Evolutionary conservation across 208 protist genomes (phyloP), one percentile per base, ranked within the genome.

Genomic region (Leishmania gerbilli): DNA sequence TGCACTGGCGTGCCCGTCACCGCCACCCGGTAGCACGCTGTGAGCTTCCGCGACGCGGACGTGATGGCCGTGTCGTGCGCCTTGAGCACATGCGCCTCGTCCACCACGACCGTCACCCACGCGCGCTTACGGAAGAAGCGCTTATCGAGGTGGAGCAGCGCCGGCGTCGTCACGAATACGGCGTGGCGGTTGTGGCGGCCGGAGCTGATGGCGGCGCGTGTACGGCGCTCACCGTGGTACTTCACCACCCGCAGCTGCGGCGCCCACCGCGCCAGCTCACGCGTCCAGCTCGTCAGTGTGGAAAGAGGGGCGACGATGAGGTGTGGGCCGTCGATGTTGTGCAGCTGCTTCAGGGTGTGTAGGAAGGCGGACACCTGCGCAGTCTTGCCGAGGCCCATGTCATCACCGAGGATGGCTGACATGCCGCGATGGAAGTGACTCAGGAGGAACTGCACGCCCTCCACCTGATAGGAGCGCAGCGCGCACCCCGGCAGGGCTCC

Each of bases 301-400:
- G 97, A 98, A 3, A 99, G 92, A 8, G 99, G 99, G 1, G 91
- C 95, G 27, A 99, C 87, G 31, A 99, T 93, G 13, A 99, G 79
- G 84, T 99, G 99, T 8, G 99, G 99, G 0, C 99, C 99, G 47
- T 88, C 83, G 51, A 96, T 91, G 34, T 49, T 37, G 84, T 96
- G 88, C 27, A 93, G 81, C 58, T 76, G 75, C 72, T 92, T 84
- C 9, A 99, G 86, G 13, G 89, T 81, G 65, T 98, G 90, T 34
- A 99, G 82, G 77, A 99, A 98, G 55, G 95, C 87, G 45, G 98
- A 88, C 49, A 96, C 93, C 88, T 99, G 98, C 37, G 99, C 94
- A n/a, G 99, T 99, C 90, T 99, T 99, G 45, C 99, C 99, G 0
- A 99, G 94, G 47, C 99, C 99, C 99, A 99, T 99, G 76, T 99